A percentile compares a stretch with the other conserved stretches of the same genome.
Conservation (phyloP, 345 rosid genomes). For the Citrus reticulata region DNA sequence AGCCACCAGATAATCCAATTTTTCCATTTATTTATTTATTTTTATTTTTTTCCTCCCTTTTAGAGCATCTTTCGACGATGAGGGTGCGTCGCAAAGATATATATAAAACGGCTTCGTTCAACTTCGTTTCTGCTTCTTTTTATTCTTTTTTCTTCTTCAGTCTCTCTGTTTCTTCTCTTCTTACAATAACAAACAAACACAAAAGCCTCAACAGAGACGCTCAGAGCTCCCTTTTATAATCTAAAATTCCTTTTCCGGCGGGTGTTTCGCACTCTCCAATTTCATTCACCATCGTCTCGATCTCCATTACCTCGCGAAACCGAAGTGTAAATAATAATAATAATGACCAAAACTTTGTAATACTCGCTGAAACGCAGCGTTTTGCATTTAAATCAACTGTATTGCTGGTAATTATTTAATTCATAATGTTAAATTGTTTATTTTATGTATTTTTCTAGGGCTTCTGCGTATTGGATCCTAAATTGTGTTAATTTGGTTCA, state of each 20-base stretch:
- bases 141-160: not conserved
- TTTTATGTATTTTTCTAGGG: conserved; percentile 16
- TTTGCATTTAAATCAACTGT: not conserved
- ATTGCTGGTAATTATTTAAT: not conserved
- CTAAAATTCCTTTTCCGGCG: not conserved
- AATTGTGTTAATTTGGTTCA: conserved; percentile 11
- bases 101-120: conserved; percentile 41
- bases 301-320: not conserved
- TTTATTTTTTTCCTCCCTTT: not conserved
- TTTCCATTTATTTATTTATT: not conserved
- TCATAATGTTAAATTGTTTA: not conserved
- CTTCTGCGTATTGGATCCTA: conserved; percentile 29
- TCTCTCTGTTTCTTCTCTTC: not conserved
- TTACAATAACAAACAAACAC: not conserved
- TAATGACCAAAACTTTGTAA: not conserved
- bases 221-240: conserved; percentile 14
- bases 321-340: not conserved
- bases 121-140: not conserved
- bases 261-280: not conserved
- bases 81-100: conserved; percentile 21
- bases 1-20: not conserved
- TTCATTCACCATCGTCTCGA: not conserved
- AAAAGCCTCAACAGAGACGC: not conserved
- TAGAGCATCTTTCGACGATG: not conserved
- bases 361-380: not conserved